Base-by-base conservation (phyloP, 805 yeast genomes). In the Helenozyma rhizophorensis region DNA sequence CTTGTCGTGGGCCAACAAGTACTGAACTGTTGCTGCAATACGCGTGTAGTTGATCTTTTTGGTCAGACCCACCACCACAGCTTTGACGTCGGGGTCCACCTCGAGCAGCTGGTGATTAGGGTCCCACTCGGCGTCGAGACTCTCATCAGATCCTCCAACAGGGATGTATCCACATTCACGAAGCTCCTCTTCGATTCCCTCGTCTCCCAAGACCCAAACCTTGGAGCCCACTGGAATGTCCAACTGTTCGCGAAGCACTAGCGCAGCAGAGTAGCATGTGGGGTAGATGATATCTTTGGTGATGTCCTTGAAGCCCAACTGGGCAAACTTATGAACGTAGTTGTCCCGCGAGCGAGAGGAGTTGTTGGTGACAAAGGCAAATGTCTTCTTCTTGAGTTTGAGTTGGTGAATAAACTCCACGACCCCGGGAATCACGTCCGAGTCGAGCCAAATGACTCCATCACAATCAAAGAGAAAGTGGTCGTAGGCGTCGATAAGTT, bases 361-460 rank as follows among this genome's bases (percentile, higher is more conserved):
- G 39, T 64, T 64, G 42, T 64, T 64, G 33, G 68, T 64, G 25
- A 64, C 62, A 34, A 62, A 64, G 3, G 51, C 61, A 23, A 45
- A 46, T 28, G 49, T 42, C 44, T 64, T 64, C 25, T 49, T 46
- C 9, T 42, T 42, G 3, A 34, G 21, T 21, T 44, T 35, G 25
- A 64, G 42, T 27, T 42, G 42, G 21, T 45, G 45, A 11, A 64
- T 37, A 13, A 60, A 43, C 14, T 52, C 53, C 17, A 36, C 34
- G 12, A 59, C 60, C 7, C 66, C 66, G 1, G 65, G 62, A 14
- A 64, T 57, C 26, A 58, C 34, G 13, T 35, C 43, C 16, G 57
- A 56, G 28, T 58, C 69, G 14, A 62, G 53, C 70, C 70, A 64
- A 7, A 64, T 48, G 5, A 64, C 70, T 1, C 70, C 70, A 36